Evolutionary conservation across 768 basidiomycete genomes (phyloP).

Genomic region (Amanita rubescens): DNA sequence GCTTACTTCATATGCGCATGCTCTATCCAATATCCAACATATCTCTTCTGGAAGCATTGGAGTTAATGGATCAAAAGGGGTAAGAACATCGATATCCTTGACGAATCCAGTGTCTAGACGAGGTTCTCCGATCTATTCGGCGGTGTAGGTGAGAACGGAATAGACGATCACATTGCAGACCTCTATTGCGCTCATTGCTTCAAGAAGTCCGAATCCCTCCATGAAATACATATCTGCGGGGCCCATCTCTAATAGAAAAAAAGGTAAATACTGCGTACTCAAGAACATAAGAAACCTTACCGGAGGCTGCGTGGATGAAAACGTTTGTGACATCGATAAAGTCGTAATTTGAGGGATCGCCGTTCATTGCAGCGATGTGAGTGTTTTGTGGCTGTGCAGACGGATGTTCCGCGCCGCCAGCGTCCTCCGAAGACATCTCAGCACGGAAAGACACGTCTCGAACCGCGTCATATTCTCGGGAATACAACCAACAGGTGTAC

Average conservation of each 20-base stretch:
- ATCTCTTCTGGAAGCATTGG: conserved; percentile 71
- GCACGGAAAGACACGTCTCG: too few species aligned
- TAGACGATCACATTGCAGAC: conserved; percentile 29
- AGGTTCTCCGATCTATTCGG: conserved; percentile 75
- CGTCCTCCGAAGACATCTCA: neutral
- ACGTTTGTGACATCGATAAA: conserved; percentile 59
- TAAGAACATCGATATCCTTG: conserved; percentile 30
- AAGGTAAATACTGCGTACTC: neutral
- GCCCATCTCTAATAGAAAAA: conserved; percentile 44
- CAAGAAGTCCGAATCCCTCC: conserved; percentile 65
- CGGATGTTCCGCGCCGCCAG: conserved; percentile 1
- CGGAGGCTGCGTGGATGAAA: conserved; percentile 53
- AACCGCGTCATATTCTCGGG: conserved; percentile 76
- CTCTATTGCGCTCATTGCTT: conserved; percentile 94
- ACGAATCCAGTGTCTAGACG: conserved; percentile 80
- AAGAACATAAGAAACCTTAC: conserved; percentile 28
- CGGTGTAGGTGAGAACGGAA: conserved; percentile 11
- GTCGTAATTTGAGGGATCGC: conserved; percentile 31
- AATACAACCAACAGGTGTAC: conserved; percentile 89
- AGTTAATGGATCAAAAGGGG: conserved; percentile 55
- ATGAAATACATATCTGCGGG: conserved; percentile 57
- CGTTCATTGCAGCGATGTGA: neutral
- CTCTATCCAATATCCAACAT: conserved; percentile 82
- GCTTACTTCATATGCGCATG: conserved; percentile 72
- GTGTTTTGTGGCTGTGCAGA: conserved; percentile 17